phyloP scores from a whole-genome alignment of 2,329 filamentous ascomycete species.

The Botrytis squamosa region DNA sequence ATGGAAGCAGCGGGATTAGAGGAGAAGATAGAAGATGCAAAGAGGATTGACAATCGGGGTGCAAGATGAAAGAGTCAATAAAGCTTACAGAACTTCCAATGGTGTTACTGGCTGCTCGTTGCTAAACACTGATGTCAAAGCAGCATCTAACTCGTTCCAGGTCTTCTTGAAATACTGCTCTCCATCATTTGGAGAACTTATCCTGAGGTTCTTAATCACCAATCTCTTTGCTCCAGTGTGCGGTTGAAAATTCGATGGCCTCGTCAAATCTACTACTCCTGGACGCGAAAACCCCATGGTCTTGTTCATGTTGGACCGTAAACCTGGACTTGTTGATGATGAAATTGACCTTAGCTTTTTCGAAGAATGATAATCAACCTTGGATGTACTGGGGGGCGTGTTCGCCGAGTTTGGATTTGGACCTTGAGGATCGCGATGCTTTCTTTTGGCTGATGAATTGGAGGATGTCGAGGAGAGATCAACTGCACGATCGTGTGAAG shows the following conservation, averaged over 20 bases:
- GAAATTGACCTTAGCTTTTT: conserved; percentile 74
- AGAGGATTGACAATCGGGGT: not conserved
- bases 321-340: conserved; percentile 42
- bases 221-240: conserved; percentile 79
- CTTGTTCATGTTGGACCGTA: conserved; percentile 33
- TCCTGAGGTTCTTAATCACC: conserved; percentile 87
- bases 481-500: conserved; percentile 31
- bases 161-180: conserved; percentile 76
- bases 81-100: conserved; percentile 67
- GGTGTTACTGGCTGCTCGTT: conserved; percentile 63
- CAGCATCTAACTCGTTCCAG: conserved; percentile 70
- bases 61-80: not conserved
- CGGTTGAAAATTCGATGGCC: conserved; percentile 58
- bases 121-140: conserved; percentile 71
- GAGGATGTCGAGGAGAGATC: conserved; percentile 27
- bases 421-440: conserved; percentile 24
- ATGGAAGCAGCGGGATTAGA: not conserved
- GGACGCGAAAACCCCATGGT: conserved; percentile 25
- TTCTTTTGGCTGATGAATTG: conserved; percentile 26
- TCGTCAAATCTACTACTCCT: conserved; percentile 33
- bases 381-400: not conserved
- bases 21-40: not conserved
- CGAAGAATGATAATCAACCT: conserved; percentile 44
- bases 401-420: conserved; percentile 18
- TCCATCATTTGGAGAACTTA: conserved; percentile 57